Evolutionary conservation across 2,329 filamentous ascomycete species (phyloP).

Genomic region (Exophiala spinifera): DNA sequence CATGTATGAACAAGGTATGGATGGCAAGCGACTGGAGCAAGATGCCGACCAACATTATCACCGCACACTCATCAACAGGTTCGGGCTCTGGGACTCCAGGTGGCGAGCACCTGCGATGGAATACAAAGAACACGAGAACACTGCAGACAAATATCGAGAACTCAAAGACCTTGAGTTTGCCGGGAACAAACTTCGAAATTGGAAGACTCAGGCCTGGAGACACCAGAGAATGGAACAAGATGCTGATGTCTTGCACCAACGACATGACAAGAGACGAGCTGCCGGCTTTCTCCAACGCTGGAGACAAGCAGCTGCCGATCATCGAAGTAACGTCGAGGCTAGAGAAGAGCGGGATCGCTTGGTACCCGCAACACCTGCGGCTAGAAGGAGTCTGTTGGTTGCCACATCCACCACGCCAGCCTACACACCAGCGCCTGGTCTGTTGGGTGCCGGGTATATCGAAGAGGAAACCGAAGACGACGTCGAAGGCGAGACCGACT

Average conservation of each 20-base stretch:
- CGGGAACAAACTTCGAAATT: conserved; percentile 10
- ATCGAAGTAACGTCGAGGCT: conserved; percentile 1
- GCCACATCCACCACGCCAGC: conserved; percentile 20
- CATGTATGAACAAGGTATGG: conserved; percentile 17
- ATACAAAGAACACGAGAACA: conserved; percentile 16
- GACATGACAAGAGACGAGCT: conserved; percentile 21
- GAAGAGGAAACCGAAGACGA: background rate
- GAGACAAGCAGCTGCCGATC: conserved; percentile 7
- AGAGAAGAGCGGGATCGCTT: conserved; percentile 9
- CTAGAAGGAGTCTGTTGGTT: conserved; percentile 20
- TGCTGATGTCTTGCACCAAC: conserved; percentile 17
- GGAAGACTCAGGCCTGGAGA: conserved; percentile 17
- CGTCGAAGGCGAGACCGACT: no score
- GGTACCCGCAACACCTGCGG: conserved; percentile 20
- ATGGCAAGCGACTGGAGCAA: conserved; percentile 8
- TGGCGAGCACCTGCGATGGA: conserved; percentile 20
- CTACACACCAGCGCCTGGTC: conserved; percentile 17
- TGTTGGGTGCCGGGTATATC: conserved; percentile 10
- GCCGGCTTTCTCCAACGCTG: conserved; percentile 15
- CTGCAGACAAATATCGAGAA: conserved; percentile 21
- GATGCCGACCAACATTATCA: conserved; percentile 10
- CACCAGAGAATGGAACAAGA: conserved; percentile 20
- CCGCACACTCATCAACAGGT: conserved; percentile 9
- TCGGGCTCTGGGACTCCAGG: conserved; percentile 19
- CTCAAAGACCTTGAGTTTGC: conserved; percentile 14